These are phyloP conservation scores for Sordariomycetes sp. DNA, from an alignment of 2,329 filamentous ascomycete genomes.

Conservation along the genomic window DNA sequence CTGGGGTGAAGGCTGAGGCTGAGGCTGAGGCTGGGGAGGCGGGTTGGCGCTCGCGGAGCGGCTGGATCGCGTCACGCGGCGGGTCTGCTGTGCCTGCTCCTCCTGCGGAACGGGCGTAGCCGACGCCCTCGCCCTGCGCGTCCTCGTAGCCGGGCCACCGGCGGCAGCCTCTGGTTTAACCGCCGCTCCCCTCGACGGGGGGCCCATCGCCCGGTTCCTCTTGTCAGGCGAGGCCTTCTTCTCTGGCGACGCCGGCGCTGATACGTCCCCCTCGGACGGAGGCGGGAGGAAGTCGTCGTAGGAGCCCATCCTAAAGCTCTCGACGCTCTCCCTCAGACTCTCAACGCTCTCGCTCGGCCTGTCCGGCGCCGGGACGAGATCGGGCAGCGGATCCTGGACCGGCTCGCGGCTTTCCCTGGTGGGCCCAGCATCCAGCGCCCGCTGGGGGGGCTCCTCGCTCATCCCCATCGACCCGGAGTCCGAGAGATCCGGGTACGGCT, in stretches of 20 bases:
- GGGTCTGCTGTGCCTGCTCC: not conserved
- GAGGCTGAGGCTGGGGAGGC: not conserved
- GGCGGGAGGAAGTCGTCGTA: not conserved
- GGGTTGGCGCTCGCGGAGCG: not conserved
- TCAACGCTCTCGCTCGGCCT: not conserved
- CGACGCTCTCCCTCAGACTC: not conserved
- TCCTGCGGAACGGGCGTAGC: not conserved
- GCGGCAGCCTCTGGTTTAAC: not conserved
- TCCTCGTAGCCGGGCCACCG: not conserved
- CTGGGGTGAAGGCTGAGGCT: too few species aligned
- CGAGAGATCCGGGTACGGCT: constrained; percentile 1
- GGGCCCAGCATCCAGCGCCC: not conserved
- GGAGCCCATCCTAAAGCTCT: not conserved
- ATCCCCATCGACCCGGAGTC: not conserved
- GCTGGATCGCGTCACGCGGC: not conserved
- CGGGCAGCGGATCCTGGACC: not conserved
- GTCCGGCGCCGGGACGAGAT: not conserved
- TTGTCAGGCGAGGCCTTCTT: not conserved
- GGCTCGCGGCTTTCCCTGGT: not conserved
- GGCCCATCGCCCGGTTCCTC: not conserved
- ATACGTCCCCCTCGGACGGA: not conserved
- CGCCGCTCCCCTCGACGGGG: not conserved
- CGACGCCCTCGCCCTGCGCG: not conserved
- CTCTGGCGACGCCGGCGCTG: not conserved
- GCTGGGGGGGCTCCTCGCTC: constrained; percentile 4